phyloP scores from a whole-genome alignment of 2,329 filamentous ascomycete species.

The Penicillium sp. region DNA sequence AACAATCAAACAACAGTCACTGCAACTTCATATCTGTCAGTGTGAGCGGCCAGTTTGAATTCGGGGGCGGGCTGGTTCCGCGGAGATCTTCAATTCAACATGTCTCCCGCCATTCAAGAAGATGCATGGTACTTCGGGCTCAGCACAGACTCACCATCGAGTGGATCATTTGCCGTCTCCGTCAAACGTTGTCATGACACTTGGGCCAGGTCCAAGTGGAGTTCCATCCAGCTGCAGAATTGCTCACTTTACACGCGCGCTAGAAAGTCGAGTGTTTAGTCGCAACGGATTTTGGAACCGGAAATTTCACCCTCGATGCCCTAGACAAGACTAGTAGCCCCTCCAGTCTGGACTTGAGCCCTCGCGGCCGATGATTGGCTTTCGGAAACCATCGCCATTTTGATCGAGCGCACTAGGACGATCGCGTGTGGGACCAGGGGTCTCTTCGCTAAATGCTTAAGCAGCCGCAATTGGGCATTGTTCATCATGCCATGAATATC shows the following conservation, averaged over 20 bases:
- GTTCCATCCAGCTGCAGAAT: background rate
- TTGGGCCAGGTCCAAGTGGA: conserved; percentile 3
- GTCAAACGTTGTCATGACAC: background rate
- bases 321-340: background rate
- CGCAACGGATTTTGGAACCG: no score
- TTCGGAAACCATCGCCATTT: background rate
- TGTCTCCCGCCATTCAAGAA: no score
- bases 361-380: conserved; percentile 1
- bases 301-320: background rate
- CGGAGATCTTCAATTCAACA: no score
- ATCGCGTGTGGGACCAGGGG: no score
- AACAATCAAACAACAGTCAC: no score
- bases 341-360: background rate
- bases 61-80: background rate
- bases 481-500: no score
- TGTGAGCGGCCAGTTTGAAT: background rate
- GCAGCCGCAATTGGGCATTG: no score
- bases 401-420: background rate
- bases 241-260: background rate
- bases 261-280: no score
- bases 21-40: background rate
- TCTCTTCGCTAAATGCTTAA: no score
- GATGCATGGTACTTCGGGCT: no score
- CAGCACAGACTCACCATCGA: no score
- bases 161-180: no score